Base-by-base conservation (phyloP, 2,329 filamentous ascomycete species). In the Calonectria leucothoes region DNA sequence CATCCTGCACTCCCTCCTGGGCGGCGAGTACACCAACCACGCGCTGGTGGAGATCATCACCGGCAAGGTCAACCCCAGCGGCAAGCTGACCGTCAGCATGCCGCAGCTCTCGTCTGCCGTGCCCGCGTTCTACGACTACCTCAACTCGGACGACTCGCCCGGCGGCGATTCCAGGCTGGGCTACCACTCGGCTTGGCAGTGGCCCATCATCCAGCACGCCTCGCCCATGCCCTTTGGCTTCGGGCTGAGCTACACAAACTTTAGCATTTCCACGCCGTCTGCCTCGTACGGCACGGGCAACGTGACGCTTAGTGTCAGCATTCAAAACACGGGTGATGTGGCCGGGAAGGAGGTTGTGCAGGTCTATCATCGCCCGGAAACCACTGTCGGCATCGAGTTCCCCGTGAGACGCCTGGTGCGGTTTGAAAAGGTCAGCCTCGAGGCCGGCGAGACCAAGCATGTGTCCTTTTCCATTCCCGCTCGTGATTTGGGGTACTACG, bases 121-220 rank as follows among this genome's bases (percentile, higher is more conserved):
- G 6, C 93, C 92, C 67, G 88, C 93, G 69, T 92, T 94, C 81
- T 94, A 94, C 82, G 89, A 93, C 35, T 89, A 93, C 80, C 93
- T 94, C 82, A 87, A 87, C 0, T 88, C 88, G 4, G 89, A 91
- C 77, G 92, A 94, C 82, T 89, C 88, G 69, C 82, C 91, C 39
- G 86, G 89, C 72, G 90, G 93, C 74, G 86, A 86, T 0, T 90
- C 91, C 0, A 89, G 90, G 73, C 88, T 87, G 12, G 84, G 91
- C 42, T 90, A 88, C 77, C 85, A 91, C 4, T 77, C 74, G 20
- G 72, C 76, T 1, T 92, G 91, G 76, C 78, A 81, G 31, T 81
- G 76, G 70, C 81, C 82, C 10, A 73, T 79, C 14, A 42, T 82
- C 31, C 76, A 78, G 42, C 76, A 72, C 39, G 65, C 67, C 6